Evolutionary conservation across 2,329 filamentous ascomycete species (phyloP).

Genomic region (Phialemonium atrogriseum): DNA sequence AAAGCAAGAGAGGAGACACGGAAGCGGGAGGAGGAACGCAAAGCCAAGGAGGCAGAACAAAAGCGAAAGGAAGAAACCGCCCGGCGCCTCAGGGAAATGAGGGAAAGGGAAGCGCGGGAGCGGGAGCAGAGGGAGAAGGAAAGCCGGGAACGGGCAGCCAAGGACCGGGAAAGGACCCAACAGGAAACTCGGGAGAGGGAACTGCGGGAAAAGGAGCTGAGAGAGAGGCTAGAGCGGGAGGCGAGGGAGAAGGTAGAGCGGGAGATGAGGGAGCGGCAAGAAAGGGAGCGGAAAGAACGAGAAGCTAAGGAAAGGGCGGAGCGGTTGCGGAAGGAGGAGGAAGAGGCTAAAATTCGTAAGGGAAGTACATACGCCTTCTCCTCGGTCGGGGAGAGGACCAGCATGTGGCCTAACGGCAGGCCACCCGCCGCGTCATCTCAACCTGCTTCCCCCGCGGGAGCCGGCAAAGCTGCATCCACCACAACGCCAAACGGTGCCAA

Average conservation of each 20-base stretch:
- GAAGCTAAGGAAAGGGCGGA: conserved; percentile 31
- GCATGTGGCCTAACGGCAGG: conserved; percentile 59
- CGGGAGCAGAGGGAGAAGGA: conserved; percentile 29
- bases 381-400: conserved; percentile 59
- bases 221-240: conserved; percentile 26
- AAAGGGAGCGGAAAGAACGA: conserved; percentile 26
- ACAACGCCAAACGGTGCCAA: conserved; percentile 27
- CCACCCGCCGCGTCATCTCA: conserved; percentile 32
- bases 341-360: conserved; percentile 28
- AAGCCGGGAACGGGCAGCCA: conserved; percentile 18
- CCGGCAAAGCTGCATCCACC: conserved; percentile 21
- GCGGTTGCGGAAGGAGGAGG: conserved; percentile 21
- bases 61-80: conserved; percentile 49
- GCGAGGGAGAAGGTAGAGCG: conserved; percentile 19
- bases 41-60: conserved; percentile 50
- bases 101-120: conserved; percentile 46
- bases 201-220: conserved; percentile 20
- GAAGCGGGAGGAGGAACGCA: conserved; percentile 56
- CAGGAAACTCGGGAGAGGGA: conserved; percentile 26
- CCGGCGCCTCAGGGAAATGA: conserved; percentile 42
- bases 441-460: conserved; percentile 13
- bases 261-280: conserved; percentile 18
- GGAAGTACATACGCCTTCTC: conserved; percentile 53
- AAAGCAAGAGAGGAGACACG: conserved; percentile 61
- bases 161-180: conserved; percentile 29